A percentile compares a stretch with the other conserved stretches of the same genome.
Conservation (phyloP, 2,329 filamentous ascomycete genomes). For the Aspergillus tubingensis region DNA sequence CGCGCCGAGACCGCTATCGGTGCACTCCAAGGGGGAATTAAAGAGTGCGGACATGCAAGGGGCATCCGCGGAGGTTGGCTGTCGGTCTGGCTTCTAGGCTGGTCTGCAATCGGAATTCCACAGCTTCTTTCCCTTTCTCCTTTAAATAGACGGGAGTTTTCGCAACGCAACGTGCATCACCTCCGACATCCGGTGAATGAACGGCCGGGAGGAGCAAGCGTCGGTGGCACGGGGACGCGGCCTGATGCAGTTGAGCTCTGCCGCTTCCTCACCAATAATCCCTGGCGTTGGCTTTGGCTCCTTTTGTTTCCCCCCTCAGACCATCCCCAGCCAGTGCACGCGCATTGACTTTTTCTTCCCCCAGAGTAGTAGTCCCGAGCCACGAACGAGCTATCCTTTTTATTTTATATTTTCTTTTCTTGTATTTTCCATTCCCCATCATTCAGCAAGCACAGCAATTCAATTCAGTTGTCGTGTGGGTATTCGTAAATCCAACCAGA, state of each 20-base stretch:
- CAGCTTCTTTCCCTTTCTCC: not conserved
- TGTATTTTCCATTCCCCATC: not conserved
- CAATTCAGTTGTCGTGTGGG: not conserved
- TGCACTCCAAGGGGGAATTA: not conserved
- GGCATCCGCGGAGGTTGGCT: not conserved
- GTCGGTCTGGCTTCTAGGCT: not conserved
- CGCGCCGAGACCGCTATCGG: not conserved
- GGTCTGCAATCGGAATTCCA: not conserved
- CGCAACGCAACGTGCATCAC: not conserved
- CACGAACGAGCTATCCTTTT: not conserved
- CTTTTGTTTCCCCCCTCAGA: not conserved
- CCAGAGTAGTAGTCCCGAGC: not conserved
- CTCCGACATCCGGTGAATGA: not conserved
- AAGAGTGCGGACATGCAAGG: not conserved
- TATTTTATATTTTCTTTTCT: too few species aligned
- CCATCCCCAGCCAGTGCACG: not conserved
- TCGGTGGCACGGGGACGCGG: slow-evolving; percentile 2
- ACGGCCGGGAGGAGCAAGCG: not conserved
- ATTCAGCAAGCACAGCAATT: not conserved
- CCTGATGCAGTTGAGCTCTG: slow-evolving; percentile 3
- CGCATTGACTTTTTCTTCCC: not conserved
- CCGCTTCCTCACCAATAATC: not conserved
- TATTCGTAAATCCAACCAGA: not conserved
- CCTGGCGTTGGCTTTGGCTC: not conserved
- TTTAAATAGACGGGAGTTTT: not conserved